Conservation (phyloP, 1,139 yeast species). For the Pneumocystis canis region DNA sequence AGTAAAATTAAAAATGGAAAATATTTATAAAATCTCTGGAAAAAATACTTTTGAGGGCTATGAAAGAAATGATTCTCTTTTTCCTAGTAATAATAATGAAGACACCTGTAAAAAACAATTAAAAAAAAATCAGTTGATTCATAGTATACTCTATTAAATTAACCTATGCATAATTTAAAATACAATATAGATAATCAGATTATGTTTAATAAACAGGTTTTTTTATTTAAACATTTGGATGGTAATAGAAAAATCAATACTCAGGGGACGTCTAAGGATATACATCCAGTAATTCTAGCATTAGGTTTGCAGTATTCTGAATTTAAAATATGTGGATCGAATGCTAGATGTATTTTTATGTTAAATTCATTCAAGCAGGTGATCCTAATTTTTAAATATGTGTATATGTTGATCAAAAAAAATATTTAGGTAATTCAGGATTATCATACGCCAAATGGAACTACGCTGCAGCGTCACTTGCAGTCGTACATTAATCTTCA, state of each 20-base stretch:
- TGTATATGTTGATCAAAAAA: conserved; percentile 5
- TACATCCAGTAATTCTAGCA: conserved; percentile 74
- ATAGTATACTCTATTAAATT: conserved; percentile 38
- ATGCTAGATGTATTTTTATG: conserved; percentile 73
- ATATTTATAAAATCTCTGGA: neutral
- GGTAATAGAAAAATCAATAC: conserved; percentile 28
- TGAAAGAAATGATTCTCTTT: neutral
- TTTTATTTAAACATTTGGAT: conserved; percentile 78
- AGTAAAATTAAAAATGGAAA: neutral
- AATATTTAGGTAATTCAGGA: conserved; percentile 47
- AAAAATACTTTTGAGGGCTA: neutral
- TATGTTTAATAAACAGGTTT: conserved; percentile 27
- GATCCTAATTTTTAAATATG: neutral
- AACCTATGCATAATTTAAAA: conserved; percentile 28
- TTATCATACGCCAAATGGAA: conserved; percentile 72
- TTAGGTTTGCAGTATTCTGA: conserved; percentile 71
- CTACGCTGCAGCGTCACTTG: conserved; percentile 73
- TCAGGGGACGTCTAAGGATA: conserved; percentile 35
- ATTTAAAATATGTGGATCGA: conserved; percentile 80
- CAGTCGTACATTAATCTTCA: conserved; percentile 86
- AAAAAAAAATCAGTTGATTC: conserved; percentile 43
- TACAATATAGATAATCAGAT: conserved; percentile 18
- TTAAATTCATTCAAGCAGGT: conserved; percentile 53
- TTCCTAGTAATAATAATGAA: conserved; percentile 23
- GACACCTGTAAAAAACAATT: conserved; percentile 21